These are phyloP conservation scores for Fusarium armeniacum DNA, from an alignment of 2,329 filamentous ascomycete genomes.

Conservation along the genomic window DNA sequence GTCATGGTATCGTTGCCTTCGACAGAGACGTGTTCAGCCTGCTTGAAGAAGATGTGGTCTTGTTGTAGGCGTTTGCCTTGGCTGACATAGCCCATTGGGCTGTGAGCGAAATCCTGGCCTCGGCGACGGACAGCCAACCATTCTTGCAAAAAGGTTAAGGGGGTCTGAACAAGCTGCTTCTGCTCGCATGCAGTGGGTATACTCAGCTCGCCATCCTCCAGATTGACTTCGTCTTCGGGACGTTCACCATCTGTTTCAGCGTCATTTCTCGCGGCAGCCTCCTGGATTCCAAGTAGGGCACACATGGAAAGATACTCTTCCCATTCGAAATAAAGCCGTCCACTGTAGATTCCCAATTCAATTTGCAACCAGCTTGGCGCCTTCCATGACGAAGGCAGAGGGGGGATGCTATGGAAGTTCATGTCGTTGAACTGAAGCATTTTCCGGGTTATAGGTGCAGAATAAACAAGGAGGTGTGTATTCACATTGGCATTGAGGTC, in stretches of 20 bases:
- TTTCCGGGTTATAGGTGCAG: constrained; percentile 61
- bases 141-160: constrained; percentile 66
- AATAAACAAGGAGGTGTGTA: constrained; percentile 65
- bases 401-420: constrained; percentile 66
- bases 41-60: constrained; percentile 66
- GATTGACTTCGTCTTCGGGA: background rate
- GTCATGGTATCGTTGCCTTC: constrained; percentile 12
- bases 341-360: constrained; percentile 72
- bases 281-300: constrained; percentile 52
- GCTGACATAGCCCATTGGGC: constrained; percentile 70
- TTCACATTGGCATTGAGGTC: constrained; percentile 11
- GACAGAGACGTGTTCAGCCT: background rate
- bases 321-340: constrained; percentile 71
- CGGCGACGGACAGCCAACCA: constrained; percentile 69
- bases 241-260: background rate
- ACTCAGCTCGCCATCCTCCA: background rate
- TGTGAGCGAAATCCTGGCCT: constrained; percentile 70
- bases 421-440: constrained; percentile 73
- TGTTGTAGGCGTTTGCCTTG: constrained; percentile 63
- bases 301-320: constrained; percentile 59
- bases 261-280: background rate
- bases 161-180: constrained; percentile 45
- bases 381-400: constrained; percentile 59
- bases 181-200: background rate
- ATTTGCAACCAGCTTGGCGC: constrained; percentile 67